phyloP scores from a whole-genome alignment of 306 rosid genomes.

The Sesbania bispinosa region DNA sequence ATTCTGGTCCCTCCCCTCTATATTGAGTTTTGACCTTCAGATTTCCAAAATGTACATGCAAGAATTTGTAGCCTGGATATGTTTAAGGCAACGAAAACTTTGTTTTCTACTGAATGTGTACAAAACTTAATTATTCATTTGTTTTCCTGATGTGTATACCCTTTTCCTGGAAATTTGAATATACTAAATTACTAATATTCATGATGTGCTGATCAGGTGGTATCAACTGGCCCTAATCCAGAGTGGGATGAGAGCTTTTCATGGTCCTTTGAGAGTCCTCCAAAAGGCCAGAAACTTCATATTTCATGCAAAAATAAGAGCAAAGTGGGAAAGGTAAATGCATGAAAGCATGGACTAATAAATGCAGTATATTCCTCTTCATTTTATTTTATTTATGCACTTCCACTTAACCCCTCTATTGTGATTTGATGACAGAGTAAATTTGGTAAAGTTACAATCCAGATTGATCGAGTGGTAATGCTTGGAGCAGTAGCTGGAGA shows the following conservation, averaged over 20 bases:
- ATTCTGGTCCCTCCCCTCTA: not conserved
- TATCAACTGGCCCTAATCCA: slow-evolving; percentile 92
- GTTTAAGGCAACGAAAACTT: not conserved
- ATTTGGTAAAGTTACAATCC: slow-evolving; percentile 96
- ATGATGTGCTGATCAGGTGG: slow-evolving; percentile 55
- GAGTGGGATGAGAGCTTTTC: slow-evolving; percentile 96
- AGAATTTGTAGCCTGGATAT: not conserved
- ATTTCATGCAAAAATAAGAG: slow-evolving; percentile 99
- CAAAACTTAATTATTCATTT: not conserved
- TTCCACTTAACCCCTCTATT: not conserved
- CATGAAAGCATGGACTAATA: not conserved
- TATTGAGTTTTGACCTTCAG: not conserved
- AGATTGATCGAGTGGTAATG: slow-evolving; percentile 96
- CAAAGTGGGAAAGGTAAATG: slow-evolving; percentile 94
- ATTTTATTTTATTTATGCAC: not conserved
- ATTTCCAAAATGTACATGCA: not conserved
- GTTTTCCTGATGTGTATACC: not conserved
- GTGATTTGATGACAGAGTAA: slow-evolving; percentile 63
- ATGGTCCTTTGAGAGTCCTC: slow-evolving; percentile 99
- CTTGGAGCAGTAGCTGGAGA: slow-evolving; percentile 96
- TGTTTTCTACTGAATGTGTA: not conserved
- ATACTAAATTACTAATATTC: slow-evolving; percentile 13
- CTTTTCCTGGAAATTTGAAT: not conserved
- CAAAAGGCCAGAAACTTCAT: slow-evolving; percentile 96
- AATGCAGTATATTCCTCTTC: not conserved